Base-by-base conservation (phyloP, 1,284 basidiomycete species). In the Ganoderma boninense region DNA sequence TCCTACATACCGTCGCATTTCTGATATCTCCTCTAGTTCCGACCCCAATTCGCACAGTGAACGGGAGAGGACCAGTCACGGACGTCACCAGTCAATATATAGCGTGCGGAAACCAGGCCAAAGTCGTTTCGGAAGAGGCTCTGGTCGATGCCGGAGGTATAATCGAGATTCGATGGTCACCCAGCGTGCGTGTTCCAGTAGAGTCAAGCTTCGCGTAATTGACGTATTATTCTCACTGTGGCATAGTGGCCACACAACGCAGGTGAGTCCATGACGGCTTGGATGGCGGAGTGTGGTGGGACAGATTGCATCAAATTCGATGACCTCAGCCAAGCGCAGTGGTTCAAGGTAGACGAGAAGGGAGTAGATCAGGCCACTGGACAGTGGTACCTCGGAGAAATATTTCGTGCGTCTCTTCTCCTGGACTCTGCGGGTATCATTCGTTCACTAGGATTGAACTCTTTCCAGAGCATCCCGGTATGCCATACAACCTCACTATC, bases 311-410 rank as follows among this genome's bases (percentile, higher is more conserved):
- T 32, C 5, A 32, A 18, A 10, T 57, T 57, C 32, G 29, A 57
- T 16, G 56, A 57, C 20, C 56, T 57, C 32, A n/a, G 29, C 56
- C 32, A 18, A 32, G 56, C 56, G 29, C 56, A 57, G 20, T 57
- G 56, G 56, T 57, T 57, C 16, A 57, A 57, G 26, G 23, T 57
- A 18, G 56, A 57, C 56, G 56, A 57, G 16, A 57, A 57, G 20
- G 56, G 56, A 4, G 32, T 57, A 32, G 56, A 57, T 29, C 32
- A 32, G 10, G 32, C 56, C 2, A 57, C 56, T 14, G 56, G 56
- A 32, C 29, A 57, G 18, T 57, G 56, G 56, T 57, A 57, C 32
- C 26, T 57, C 18, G 56, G 29, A 16, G 56, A 57, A 35, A 57
- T 57, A 16, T 57, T 57, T 29, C 26, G 56, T 57, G 11, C 7